These are phyloP conservation scores for Cladosporium sphaerospermum DNA, from an alignment of 2,329 filamentous ascomycete species.

Conservation along the genomic window DNA sequence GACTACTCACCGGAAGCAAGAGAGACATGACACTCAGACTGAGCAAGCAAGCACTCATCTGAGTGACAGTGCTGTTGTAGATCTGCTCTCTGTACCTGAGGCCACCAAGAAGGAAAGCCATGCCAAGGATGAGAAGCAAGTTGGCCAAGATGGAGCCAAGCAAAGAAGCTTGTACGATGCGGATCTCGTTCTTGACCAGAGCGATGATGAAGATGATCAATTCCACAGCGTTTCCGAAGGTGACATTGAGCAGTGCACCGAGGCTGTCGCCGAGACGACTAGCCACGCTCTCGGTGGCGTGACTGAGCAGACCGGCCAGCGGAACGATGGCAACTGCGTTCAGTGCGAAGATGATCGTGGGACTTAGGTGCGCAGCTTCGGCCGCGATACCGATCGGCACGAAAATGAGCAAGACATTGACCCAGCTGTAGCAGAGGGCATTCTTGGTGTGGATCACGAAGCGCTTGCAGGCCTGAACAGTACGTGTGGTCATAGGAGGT, in stretches of 20 bases:
- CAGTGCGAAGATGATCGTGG: constrained; percentile 44
- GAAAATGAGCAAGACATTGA: constrained; percentile 71
- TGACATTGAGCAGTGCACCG: constrained; percentile 46
- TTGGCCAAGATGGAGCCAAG: constrained; percentile 88
- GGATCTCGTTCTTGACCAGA: constrained; percentile 73
- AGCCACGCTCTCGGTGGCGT: constrained; percentile 46
- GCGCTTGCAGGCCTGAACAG: constrained; percentile 44
- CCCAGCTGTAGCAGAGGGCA: constrained; percentile 65
- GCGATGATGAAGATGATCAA: constrained; percentile 62
- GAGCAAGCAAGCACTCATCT: constrained; percentile 91
- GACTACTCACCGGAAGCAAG: constrained; percentile 61
- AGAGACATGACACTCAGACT: constrained; percentile 87
- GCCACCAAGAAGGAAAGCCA: constrained; percentile 83
- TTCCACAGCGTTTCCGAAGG: constrained; percentile 49
- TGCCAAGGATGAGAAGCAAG: constrained; percentile 79
- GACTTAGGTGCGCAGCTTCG: constrained; percentile 38
- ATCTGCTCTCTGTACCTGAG: constrained; percentile 85
- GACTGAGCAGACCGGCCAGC: constrained; percentile 42
- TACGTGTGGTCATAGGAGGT: constrained; percentile 43
- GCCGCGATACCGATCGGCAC: constrained; percentile 70
- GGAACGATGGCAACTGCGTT: constrained; percentile 48
- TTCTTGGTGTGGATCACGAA: constrained; percentile 51
- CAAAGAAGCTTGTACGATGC: constrained; percentile 84
- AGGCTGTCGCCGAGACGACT: constrained; percentile 43
- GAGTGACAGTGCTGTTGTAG: constrained; percentile 91